Base-by-base conservation (phyloP, 495 filamentous ascomycete genomes). In the Patellaria atrata region DNA sequence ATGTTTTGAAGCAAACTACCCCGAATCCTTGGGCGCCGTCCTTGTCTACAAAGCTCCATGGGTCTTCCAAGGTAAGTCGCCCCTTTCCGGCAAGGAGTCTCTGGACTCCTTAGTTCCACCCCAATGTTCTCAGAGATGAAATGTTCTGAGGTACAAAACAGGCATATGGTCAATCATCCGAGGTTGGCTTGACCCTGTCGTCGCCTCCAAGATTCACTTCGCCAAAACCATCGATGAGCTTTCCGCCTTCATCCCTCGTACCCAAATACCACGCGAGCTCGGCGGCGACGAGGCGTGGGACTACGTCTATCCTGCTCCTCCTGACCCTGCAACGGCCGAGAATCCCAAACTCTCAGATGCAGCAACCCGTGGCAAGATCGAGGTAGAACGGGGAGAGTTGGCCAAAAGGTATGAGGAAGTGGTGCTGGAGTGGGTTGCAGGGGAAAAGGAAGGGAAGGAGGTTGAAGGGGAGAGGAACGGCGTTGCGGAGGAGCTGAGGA, bases 1-100 rank as follows among this genome's bases (percentile, higher is more conserved):
- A 61, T 93, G 84, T 58, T 97, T 97, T 54, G 91, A 96, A 61
- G 91, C 89, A 32, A 96, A 97, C 58, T 97, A 96, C 52, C 89
- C 91, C 17, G 91, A 96, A 54, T 81, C 70, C 33, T 65, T 97
- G 0, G 89, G 91, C 29, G 64, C 82, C 4, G 85, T 96, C 5
- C 75, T 96, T n/a, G 82, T 97, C 22, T 85, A 97, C 62, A 93
- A 94, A 56, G 75, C 89, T 0, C 89, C 89, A 3, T 97, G 87
- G 89, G 62, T 96, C 23, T 97, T 97, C 62, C 82, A 89, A 60
- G 75, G 81, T 79, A 45, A n/a, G 61, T 55, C 18, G 13, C 16
- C n/a, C n/a, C n/a, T n/a, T n/a, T n/a, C n/a, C n/a, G n/a, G n/a
- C n/a, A n/a, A n/a, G n/a, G n/a, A n/a, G n/a, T n/a, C n/a, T n/a